These are phyloP conservation scores for Aureobasidium pullulans DNA, from an alignment of 2,329 filamentous ascomycete species.

Conservation along the genomic window DNA sequence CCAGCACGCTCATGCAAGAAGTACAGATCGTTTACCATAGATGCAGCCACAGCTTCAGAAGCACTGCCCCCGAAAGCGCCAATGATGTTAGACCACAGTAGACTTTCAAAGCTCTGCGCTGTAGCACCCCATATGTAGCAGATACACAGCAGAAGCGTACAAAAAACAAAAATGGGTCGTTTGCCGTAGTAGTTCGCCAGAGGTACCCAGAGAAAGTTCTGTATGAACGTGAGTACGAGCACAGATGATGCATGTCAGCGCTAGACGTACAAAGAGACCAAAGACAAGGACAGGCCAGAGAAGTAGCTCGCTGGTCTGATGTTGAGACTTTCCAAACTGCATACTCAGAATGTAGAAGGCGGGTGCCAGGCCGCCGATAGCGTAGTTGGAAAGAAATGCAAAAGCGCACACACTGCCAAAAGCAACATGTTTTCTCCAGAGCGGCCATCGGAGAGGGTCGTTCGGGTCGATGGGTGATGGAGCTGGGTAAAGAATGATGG, in stretches of 20 bases:
- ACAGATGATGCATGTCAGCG: neutral
- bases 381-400: constrained; percentile 41
- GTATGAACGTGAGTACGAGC: neutral
- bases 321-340: constrained; percentile 40
- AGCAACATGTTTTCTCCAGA: constrained; percentile 41
- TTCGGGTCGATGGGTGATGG: constrained; percentile 40
- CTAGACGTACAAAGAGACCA: constrained; percentile 32
- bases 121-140: constrained; percentile 42
- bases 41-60: constrained; percentile 38
- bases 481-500: constrained; percentile 40
- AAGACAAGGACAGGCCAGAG: constrained; percentile 40
- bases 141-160: constrained; percentile 36
- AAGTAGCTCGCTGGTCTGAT: constrained; percentile 35
- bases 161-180: constrained; percentile 40
- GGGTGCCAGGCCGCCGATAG: constrained; percentile 38
- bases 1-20: constrained; percentile 29
- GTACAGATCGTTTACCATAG: constrained; percentile 30
- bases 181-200: constrained; percentile 42
- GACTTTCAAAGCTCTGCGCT: constrained; percentile 33
- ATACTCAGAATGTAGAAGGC: constrained; percentile 36
- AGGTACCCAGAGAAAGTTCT: constrained; percentile 47
- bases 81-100: constrained; percentile 41
- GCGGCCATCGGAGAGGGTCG: constrained; percentile 43
- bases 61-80: constrained; percentile 39
- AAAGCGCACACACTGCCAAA: constrained; percentile 40